phyloP scores from a whole-genome alignment of 2,329 filamentous ascomycete species.

The Diaporthe helianthi region DNA sequence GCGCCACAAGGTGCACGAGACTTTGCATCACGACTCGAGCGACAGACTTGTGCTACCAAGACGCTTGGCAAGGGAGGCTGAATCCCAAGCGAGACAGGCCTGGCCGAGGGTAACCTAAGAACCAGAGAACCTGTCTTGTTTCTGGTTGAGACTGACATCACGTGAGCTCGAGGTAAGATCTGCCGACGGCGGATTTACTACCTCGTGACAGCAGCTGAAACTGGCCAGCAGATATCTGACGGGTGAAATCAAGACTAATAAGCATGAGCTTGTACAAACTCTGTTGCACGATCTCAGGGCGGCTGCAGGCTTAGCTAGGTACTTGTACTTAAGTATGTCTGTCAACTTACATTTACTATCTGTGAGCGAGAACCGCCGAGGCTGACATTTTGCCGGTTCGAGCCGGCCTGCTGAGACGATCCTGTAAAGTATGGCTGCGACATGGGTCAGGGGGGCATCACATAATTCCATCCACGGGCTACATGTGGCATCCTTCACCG shows the following conservation, averaged over 20 bases:
- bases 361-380: not conserved
- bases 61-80: slow-evolving; percentile 15
- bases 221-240: not conserved
- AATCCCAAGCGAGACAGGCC: slow-evolving; percentile 2
- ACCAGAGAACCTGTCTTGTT: not conserved
- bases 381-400: not conserved
- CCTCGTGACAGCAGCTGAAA: not conserved
- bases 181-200: not conserved
- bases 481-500: slow-evolving; percentile 4
- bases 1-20: not conserved
- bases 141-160: not conserved
- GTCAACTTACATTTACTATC: too few species aligned
- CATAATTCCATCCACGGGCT: not conserved
- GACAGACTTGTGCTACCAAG: not conserved
- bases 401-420: not conserved
- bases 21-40: not conserved
- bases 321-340: too few species aligned
- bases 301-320: not conserved
- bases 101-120: not conserved
- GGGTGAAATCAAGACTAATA: too few species aligned
- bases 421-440: not conserved
- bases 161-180: slow-evolving; percentile 3
- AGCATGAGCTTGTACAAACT: not conserved
- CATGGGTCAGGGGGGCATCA: not conserved
- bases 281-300: too few species aligned